Evolutionary conservation across 352 stramenopile genomes (phyloP).

Genomic region (Pythium vanterpoolii): DNA sequence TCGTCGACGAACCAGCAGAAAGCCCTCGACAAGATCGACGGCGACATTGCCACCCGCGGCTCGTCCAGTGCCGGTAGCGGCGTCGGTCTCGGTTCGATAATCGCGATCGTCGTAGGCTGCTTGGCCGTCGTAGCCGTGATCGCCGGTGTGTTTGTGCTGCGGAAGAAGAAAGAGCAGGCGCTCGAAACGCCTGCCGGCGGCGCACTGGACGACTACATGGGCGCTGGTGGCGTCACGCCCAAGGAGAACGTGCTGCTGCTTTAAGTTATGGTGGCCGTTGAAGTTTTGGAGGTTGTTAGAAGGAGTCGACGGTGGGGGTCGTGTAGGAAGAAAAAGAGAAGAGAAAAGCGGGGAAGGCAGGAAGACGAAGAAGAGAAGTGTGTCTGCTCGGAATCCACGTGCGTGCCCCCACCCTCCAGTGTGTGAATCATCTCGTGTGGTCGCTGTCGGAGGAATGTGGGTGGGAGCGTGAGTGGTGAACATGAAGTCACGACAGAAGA

Average conservation of each 20-base stretch:
- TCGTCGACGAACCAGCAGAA: constrained; percentile 29
- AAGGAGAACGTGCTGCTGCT: constrained; percentile 83
- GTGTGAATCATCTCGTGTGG: not conserved
- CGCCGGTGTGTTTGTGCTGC: constrained; percentile 57
- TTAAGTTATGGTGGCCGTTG: constrained; percentile 53
- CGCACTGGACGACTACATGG: constrained; percentile 46
- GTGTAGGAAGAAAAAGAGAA: constrained; percentile 2
- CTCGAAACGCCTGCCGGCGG: constrained; percentile 41
- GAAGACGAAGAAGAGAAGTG: not conserved
- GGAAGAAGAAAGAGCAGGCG: constrained; percentile 56
- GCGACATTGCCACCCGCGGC: constrained; percentile 18
- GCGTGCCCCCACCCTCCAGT: not conserved
- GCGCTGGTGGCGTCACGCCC: constrained; percentile 58
- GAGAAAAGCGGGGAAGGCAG: not conserved
- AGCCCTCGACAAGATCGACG: constrained; percentile 32
- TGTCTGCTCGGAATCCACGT: constrained; percentile 1
- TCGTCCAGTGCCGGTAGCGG: not conserved
- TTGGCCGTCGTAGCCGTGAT: constrained; percentile 71
- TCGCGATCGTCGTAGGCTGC: constrained; percentile 62
- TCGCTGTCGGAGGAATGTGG: not conserved
- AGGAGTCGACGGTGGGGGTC: constrained; percentile 7
- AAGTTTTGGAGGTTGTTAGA: constrained; percentile 17
- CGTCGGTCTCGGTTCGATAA: constrained; percentile 39
- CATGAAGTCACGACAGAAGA: not conserved
- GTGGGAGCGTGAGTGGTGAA: not conserved